Evolutionary conservation across 2,329 filamentous ascomycete genomes (phyloP), one percentile per base, ranked within the genome.

Genomic region (Podosphaera fusca): DNA sequence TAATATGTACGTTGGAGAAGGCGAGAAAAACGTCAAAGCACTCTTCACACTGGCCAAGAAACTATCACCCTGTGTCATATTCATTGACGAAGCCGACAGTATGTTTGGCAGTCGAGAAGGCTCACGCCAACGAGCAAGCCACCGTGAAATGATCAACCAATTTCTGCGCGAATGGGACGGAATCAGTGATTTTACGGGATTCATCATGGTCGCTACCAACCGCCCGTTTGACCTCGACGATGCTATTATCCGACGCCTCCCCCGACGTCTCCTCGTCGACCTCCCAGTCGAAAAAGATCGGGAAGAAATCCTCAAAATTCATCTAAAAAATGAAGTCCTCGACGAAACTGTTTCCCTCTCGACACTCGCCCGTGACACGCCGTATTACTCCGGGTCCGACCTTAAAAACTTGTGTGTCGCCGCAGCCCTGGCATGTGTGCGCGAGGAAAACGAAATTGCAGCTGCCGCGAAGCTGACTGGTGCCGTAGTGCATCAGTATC

Each of bases 181-280:
- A 9, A 83, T 96, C 74, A 74, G 74, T 56, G 84, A 85, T 63
- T 78, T 81, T 52, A 85, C 84, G 21, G 87, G 90, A 2, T 96
- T 98, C 68, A 90, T 98, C 69, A 95, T 98, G 88, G 88, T 96
- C 0, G 90, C 92, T 34, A 96, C 89, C 7, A 96, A 98, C 69
- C 77, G 90, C 8, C 92, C 92, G 0, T 95, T 94, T 65, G 92
- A 96, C 65, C 78, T 98, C 0, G 92, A 98, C 64, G 86, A 92
- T 63, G 86, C 86, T 8, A 84, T 92, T 8, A 75, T 92, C 51
- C 76, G 86, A n/a, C 77, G 85, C 10, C 71, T 89, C 30, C 85
- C 85, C 1, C 74, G 85, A 56, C 78, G 84, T 47, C 72, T 90
- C 40, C 74, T 89, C 0, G 78, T 89, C 46, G 85, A 89, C 65